These are phyloP conservation scores for Aspergillus steynii DNA, from an alignment of 495 filamentous ascomycete genomes.

Conservation along the genomic window DNA sequence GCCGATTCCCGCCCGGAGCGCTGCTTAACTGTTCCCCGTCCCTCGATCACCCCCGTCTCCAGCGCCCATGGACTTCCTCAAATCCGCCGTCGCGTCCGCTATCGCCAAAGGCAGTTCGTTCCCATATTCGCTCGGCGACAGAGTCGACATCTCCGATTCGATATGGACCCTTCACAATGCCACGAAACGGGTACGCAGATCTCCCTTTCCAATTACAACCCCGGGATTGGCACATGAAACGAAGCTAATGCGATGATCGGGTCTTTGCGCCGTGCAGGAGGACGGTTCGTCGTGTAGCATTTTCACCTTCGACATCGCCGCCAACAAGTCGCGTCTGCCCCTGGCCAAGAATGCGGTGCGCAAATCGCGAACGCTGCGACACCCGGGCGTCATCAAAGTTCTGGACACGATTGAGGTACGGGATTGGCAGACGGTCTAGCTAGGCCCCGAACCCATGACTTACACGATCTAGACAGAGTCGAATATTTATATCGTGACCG, in stretches of 20 bases:
- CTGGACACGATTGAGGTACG: constrained; percentile 89
- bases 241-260: background rate
- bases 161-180: constrained; percentile 94
- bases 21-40: background rate
- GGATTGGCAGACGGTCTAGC: background rate
- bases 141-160: constrained; percentile 82
- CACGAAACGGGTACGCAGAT: constrained; percentile 71
- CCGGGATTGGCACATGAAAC: background rate
- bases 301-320: constrained; percentile 85
- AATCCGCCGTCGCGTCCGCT: constrained; percentile 93
- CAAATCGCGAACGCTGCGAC: constrained; percentile 86
- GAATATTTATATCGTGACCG: constrained; percentile 93
- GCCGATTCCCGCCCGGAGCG: background rate
- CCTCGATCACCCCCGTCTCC: constrained; percentile 8
- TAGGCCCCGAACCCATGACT: background rate
- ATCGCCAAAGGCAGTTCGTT: constrained; percentile 93
- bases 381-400: constrained; percentile 91
- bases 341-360: constrained; percentile 90
- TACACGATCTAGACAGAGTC: constrained; percentile 69
- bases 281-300: constrained; percentile 92
- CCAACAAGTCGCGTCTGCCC: constrained; percentile 76
- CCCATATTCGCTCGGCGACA: constrained; percentile 87
- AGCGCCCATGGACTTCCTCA: constrained; percentile 86
- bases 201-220: constrained; percentile 2
- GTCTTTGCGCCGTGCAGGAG: constrained; percentile 55